Evolutionary conservation across 768 basidiomycete species (phyloP), one percentile per base, ranked within the genome.

Genomic region (Chalciporus piperatus): DNA sequence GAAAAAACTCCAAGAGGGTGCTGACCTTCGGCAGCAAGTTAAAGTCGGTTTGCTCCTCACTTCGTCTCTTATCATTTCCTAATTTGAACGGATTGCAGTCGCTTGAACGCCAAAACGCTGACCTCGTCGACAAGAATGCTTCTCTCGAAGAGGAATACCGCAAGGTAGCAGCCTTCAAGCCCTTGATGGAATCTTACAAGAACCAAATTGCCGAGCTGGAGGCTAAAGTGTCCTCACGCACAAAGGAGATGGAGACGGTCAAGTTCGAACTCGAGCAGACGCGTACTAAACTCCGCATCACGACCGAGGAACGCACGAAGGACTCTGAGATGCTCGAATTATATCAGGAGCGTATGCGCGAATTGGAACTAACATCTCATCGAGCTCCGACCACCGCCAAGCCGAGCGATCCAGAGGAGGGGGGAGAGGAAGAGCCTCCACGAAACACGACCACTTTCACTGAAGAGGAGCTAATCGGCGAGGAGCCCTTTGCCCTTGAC

Each of bases 1-100:
- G 74, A 95, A 92, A 79, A 99, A 98, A 71, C 79, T 98, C 1
- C 96, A 98, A 61, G 97, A 98, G 66, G 84, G 89, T 4, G 92
- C 89, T 13, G 92, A 96, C 57, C 74, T 95, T 17, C 83, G 93
- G 23, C 91, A 92, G 55, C 84, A 86, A 51, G 83, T 95, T 62
- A 92, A 89, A 73, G 91, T 87, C 50, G 33, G 70, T 59, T 59
- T 66, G 11, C 22, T 60, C 63, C 11, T 23, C 39, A 17, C 35
- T 32, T 45, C 43, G 13, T 49, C 22, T 45, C 33, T 22, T 22
- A 32, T 33, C 39, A 14, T 3, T 20, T n/a, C 39, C 30, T 56
- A 14, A 54, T 30, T 35, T 52, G 20, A 47, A 13, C 25, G 33
- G 19, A 19, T 37, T 51, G 40, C 51, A 94, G 92, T 82, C 84